Conservation (phyloP, 164 flowering plant species). For the Piper longum region DNA sequence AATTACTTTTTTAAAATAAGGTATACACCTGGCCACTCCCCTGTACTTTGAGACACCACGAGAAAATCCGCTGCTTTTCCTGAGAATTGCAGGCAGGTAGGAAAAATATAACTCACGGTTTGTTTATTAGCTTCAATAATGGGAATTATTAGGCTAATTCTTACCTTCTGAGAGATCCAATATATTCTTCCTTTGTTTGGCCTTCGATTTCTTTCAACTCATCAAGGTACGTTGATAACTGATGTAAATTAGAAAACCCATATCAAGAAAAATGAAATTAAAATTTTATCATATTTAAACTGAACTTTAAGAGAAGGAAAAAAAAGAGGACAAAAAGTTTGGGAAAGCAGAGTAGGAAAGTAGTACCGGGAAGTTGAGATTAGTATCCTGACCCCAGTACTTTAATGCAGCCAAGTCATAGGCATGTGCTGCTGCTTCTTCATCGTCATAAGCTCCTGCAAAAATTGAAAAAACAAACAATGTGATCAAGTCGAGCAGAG, state of each 20-base stretch:
- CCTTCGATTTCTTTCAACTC: constrained; percentile 77
- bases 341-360: background rate
- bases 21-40: constrained; percentile 75
- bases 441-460: constrained; percentile 88
- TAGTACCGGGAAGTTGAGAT: constrained; percentile 77
- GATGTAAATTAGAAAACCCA: background rate
- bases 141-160: background rate
- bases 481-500: background rate
- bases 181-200: constrained; percentile 77
- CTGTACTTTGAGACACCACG: constrained; percentile 87
- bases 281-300: no score
- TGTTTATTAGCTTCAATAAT: no score
- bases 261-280: background rate
- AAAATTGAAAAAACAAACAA: background rate
- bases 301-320: background rate
- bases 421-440: constrained; percentile 87
- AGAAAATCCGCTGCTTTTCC: constrained; percentile 88
- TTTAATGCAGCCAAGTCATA: constrained; percentile 93
- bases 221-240: constrained; percentile 48
- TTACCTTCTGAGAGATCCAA: constrained; percentile 88
- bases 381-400: constrained; percentile 82
- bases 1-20: constrained; percentile 8
- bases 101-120: background rate
- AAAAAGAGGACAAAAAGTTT: background rate
- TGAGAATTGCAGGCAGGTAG: constrained; percentile 13